Conservation (phyloP, 805 yeast species). For the Candida methanosorbosa region DNA sequence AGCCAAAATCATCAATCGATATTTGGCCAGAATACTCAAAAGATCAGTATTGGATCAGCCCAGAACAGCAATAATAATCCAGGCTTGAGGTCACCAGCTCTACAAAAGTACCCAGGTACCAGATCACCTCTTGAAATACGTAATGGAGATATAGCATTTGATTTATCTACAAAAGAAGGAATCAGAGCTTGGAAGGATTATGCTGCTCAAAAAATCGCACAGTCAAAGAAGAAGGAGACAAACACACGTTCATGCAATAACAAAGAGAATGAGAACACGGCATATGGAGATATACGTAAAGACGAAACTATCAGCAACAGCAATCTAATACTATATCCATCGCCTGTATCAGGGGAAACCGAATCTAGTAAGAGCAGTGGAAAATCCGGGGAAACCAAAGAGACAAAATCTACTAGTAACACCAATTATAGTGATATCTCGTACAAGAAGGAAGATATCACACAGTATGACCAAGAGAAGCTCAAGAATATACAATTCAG, state of each 20-base stretch:
- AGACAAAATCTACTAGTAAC: not conserved
- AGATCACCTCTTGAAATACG: not conserved
- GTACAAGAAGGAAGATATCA: not conserved
- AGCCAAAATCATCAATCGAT: too few species aligned
- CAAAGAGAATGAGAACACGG: not conserved
- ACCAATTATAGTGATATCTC: not conserved
- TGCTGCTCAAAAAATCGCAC: slow-evolving; percentile 9
- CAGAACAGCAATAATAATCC: not conserved
- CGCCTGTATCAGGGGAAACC: too few species aligned
- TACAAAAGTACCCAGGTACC: not conserved
- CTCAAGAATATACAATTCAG: slow-evolving; percentile 7
- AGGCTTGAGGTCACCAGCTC: not conserved
- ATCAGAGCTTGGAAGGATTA: slow-evolving; percentile 17
- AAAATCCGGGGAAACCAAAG: not conserved
- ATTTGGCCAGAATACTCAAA: too few species aligned
- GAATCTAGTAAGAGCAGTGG: not conserved
- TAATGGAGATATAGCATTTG: slow-evolving; percentile 13
- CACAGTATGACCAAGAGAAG: not conserved
- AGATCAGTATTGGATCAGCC: not conserved
- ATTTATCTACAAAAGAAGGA: slow-evolving; percentile 23
- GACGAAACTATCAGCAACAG: too few species aligned
- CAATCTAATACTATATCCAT: too few species aligned
- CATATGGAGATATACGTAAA: not conserved
- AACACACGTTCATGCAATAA: not conserved
- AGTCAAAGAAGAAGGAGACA: slow-evolving; percentile 4